Base-by-base conservation (phyloP, 1,284 basidiomycete genomes). In the Cutaneotrichosporon dermatis region DNA sequence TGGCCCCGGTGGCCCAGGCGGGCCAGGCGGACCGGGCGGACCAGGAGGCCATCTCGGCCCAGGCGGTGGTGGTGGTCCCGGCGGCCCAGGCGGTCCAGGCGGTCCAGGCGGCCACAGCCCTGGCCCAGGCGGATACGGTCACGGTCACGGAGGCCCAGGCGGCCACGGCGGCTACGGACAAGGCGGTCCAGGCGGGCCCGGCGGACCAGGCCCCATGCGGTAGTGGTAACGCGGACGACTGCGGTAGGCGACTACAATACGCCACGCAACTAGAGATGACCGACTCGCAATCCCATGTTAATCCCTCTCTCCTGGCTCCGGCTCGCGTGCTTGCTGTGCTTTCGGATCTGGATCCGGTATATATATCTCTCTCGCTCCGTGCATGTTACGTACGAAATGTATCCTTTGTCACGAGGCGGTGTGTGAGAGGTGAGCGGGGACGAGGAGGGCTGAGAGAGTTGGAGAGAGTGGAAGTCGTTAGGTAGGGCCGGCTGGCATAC, bases 351-450 rank as follows among this genome's bases (percentile, higher is more conserved):
- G 34, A 35, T 49, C 34, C 33, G 33, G 35, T n/a, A 33, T 25
- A 35, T 49, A 49, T 16, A 49, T 49, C 46, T 49, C n/a, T 35
- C 25, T 25, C 46, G 10, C 5, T 49, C 9, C 39, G 39, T 40
- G 46, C 34, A 49, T 33, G 46, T 49, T 49, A 49, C 46, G 46
- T 49, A 49, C 46, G 46, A 40, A 49, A 49, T 49, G 46, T 49
- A 49, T 49, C 34, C 34, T 49, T 49, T 49, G 46, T 49, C 46
- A 49, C 35, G 46, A 36, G 10, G 25, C 25, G 25, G 39, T 40
- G 25, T 25, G 25, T 25, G 25, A 25, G 25, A 25, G 25, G 25
- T 25, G 25, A 25, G 25, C 25, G 25, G 25, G 25, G 25, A 25
- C 25, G 25, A 25, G 25, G 25, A 25, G 25, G 25, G 25, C 25